Evolutionary conservation across 1,139 yeast genomes (phyloP).

Genomic region (Candida frijolesensis): DNA sequence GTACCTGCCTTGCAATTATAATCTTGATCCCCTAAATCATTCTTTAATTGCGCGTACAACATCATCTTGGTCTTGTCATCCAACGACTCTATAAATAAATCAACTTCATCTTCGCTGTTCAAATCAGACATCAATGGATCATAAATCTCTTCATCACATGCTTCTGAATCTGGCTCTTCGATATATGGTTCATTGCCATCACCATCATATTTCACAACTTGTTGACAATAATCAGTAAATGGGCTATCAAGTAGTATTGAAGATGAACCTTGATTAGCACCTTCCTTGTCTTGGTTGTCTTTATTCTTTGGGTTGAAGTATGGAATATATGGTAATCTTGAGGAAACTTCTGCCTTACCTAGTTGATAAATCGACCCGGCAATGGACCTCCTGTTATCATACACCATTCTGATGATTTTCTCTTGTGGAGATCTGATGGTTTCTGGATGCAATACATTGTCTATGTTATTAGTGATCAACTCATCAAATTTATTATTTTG

Average conservation of each 20-base stretch:
- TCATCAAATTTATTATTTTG: conserved; percentile 43
- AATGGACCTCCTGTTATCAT: conserved; percentile 13
- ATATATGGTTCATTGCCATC: not conserved
- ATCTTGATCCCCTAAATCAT: conserved; percentile 18
- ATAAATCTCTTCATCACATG: conserved; percentile 12
- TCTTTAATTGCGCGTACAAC: conserved; percentile 22
- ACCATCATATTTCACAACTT: not conserved
- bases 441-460: conserved; percentile 26
- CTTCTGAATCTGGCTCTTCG: conserved; percentile 6
- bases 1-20: not conserved
- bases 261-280: conserved; percentile 5
- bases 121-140: conserved; percentile 14
- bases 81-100: conserved; percentile 25
- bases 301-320: conserved; percentile 13
- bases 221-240: conserved; percentile 1
- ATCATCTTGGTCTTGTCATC: conserved; percentile 26
- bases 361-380: conserved; percentile 10
- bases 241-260: conserved; percentile 8
- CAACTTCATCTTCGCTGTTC: conserved; percentile 19
- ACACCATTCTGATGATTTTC: conserved; percentile 10
- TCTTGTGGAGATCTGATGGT: conserved; percentile 7
- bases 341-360: conserved; percentile 13
- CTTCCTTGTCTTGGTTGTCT: conserved; percentile 3
- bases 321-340: conserved; percentile 14
- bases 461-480: conserved; percentile 37